Evolutionary conservation across 2,329 filamentous ascomycete species (phyloP), one percentile per base, ranked within the genome.

Genomic region (Verticillium isaacii): DNA sequence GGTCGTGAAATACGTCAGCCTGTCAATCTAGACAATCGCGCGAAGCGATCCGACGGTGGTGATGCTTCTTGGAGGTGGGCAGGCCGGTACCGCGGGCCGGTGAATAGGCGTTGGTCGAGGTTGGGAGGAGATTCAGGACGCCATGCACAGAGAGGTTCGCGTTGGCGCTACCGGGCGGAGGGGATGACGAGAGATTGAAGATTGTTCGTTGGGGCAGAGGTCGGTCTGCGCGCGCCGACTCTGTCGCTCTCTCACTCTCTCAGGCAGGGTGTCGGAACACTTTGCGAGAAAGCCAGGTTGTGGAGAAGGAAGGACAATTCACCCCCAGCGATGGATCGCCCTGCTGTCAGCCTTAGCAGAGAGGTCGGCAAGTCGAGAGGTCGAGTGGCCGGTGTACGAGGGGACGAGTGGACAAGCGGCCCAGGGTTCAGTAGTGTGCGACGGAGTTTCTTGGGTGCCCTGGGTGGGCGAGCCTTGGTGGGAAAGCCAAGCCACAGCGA

Each of bases 401-500:
- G 45, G 45, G 23, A 50, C n/a, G n/a, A 50, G 45, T 50, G 45
- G 12, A 23, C 45, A 50, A 25, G 45, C 45, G 45, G 45, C 45
- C 23, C 45, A 50, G 45, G 45, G 45, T 50, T 50, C 45, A 25
- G 45, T 50, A 23, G 45, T 50, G 45, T 50, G 45, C 45, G 45
- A 23, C 45, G 45, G 45, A 50, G 45, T 50, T 29, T 8, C n/a
- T 23, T 50, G 45, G 45, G 45, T 50, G 45, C 45, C 45, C 45
- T 50, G 45, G 45, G 45, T 23, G 45, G 45, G 34, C 14, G 34
- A 6, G 34, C 34, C 9, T 36, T 36, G 45, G 19, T 50, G n/a
- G 45, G 62, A 62, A 41, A 41, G 54, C 52, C 59, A 64, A 64
- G 62, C 62, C 62, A 64, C 62, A 64, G 61, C 61, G 62, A 37